Evolutionary conservation across 768 basidiomycete genomes (phyloP), one percentile per base, ranked within the genome.

Genomic region (Serendipita sp.): DNA sequence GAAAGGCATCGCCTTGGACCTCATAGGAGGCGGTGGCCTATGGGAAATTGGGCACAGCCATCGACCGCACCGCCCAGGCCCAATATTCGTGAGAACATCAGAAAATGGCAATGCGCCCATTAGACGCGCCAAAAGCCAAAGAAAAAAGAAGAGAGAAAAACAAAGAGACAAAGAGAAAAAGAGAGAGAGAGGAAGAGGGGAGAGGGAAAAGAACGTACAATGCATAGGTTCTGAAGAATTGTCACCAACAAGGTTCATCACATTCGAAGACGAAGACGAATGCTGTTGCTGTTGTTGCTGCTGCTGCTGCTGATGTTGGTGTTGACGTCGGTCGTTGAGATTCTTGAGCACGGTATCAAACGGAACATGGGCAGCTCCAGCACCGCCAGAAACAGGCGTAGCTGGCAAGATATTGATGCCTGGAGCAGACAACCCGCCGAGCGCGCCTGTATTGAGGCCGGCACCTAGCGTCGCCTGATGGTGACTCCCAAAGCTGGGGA

Each of bases 341-440:
- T 78, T 77, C 66, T 78, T 72, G 67, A 80, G 71, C 55, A 77
- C 75, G 40, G 76, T 74, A 67, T 80, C 79, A 76, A 84, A 86
- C 44, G 80, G 77, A 43, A 75, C 78, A 44, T 75, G 71, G 65
- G 75, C 78, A 40, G 75, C 83, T 23, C 81, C 83, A 5, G 55
- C 68, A 18, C 66, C 66, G 48, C 83, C 84, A 66, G 80, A 81
- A 64, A 91, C 78, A 5, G 89, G 89, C 2, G 89, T 91, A 23
- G 88, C 87, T 45, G 89, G 89, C 4, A 90, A 87, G 66, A 91
- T 84, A 70, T 88, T 82, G 66, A 91, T 78, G 62, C 80, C 80
- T 0, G 86, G 87, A 0, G 85, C 83, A 16, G 75, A 74, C 6
- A 74, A 36, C 36, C 71, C 60, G 76, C 33, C 45, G 16, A 63